phyloP scores from a whole-genome alignment of 352 stramenopile species.

The Phytophthora citricola region DNA sequence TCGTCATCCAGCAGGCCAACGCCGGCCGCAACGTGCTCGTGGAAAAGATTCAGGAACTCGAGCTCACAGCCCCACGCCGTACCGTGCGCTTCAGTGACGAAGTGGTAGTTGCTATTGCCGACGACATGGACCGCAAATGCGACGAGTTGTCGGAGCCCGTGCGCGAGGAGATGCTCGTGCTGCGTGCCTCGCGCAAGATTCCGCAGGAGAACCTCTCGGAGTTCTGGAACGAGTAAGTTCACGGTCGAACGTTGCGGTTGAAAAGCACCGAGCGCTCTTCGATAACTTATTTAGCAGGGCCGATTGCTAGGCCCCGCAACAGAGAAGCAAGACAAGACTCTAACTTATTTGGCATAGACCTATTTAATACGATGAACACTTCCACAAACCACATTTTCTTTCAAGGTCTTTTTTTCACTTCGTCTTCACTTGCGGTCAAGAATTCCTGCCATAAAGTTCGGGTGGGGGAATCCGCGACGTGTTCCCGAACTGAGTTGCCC shows the following conservation, averaged over 20 bases:
- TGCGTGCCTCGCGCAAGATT: constrained; percentile 75
- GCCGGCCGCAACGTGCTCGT: constrained; percentile 37
- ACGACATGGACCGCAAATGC: constrained; percentile 74
- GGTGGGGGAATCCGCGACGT: neutral
- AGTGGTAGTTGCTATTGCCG: constrained; percentile 52
- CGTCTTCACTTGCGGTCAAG: neutral
- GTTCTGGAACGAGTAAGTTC: constrained; percentile 63
- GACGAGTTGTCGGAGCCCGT: constrained; percentile 54
- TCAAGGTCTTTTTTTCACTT: neutral
- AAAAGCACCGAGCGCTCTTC: neutral
- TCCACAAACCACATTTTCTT: no score
- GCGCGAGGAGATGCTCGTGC: constrained; percentile 81
- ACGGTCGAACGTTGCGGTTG: constrained; percentile 1
- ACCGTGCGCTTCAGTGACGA: constrained; percentile 69
- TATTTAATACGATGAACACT: constrained; percentile 40
- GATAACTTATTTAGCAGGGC: constrained; percentile 32
- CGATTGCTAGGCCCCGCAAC: constrained; percentile 22
- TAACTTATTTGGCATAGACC: constrained; percentile 47
- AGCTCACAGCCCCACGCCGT: constrained; percentile 27
- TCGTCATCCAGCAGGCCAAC: constrained; percentile 74
- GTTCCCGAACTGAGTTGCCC: neutral
- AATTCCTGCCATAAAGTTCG: constrained; percentile 4
- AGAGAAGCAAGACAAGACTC: constrained; percentile 20
- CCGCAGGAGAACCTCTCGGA: constrained; percentile 78
- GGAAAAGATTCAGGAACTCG: constrained; percentile 44